phyloP scores from a whole-genome alignment of 1,284 basidiomycete species.

The Boletellus dicymbophilus region DNA sequence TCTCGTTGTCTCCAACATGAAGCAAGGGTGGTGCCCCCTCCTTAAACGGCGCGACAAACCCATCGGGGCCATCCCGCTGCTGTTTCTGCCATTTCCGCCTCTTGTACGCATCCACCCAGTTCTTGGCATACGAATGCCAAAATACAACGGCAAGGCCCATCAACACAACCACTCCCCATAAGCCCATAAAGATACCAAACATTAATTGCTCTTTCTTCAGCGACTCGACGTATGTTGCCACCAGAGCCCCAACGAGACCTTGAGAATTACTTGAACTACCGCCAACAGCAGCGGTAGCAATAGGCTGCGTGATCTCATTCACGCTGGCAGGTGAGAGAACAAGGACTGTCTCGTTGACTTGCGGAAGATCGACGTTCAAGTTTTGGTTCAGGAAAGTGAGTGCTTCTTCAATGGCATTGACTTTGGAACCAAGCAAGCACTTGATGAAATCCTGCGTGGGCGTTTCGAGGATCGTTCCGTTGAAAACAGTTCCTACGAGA shows the following conservation, averaged over 20 bases:
- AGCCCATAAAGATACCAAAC: constrained; percentile 78
- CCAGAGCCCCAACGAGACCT: constrained; percentile 75
- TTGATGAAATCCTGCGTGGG: constrained; percentile 87
- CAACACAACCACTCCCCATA: constrained; percentile 79
- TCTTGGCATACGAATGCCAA: constrained; percentile 64
- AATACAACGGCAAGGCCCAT: constrained; percentile 67
- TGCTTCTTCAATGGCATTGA: constrained; percentile 83
- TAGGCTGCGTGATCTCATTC: constrained; percentile 76
- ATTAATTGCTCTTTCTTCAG: constrained; percentile 82
- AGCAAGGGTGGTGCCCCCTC: constrained; percentile 20
- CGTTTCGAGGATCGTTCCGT: constrained; percentile 77
- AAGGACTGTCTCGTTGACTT: constrained; percentile 72
- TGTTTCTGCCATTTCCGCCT: constrained; percentile 53
- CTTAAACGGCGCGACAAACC: constrained; percentile 45
- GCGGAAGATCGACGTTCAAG: constrained; percentile 76
- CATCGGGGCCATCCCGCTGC: constrained; percentile 49
- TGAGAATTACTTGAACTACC: constrained; percentile 50
- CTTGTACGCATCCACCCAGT: constrained; percentile 46
- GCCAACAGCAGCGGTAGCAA: constrained; percentile 80
- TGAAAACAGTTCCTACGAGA: constrained; percentile 73
- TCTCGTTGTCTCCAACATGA: constrained; percentile 27
- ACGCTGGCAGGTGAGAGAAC: constrained; percentile 71
- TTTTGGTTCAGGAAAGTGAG: constrained; percentile 93
- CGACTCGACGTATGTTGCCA: constrained; percentile 70
- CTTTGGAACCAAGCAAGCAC: constrained; percentile 90